Percentiles rank a stretch among this genome's conserved stretches.
Conservation (phyloP, 2,329 filamentous ascomycete species). For the Periconia sp. region DNA sequence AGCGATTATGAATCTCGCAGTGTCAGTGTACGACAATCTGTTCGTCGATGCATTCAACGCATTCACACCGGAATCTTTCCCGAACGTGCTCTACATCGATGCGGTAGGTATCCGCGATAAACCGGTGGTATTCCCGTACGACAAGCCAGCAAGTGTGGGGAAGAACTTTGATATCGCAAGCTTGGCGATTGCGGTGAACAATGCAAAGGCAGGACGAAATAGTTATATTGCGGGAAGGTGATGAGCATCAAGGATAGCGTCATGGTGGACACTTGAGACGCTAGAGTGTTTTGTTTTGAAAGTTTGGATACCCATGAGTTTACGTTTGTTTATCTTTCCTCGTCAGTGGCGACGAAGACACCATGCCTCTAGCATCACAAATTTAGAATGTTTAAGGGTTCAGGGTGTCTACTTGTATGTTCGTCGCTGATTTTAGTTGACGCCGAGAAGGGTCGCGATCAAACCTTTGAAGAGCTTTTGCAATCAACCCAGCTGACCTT, state of each 20-base stretch:
- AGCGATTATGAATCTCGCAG: slow-evolving; percentile 42
- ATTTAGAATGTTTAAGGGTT: too few species aligned
- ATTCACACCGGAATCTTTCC: slow-evolving; percentile 41
- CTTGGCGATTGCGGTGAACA: slow-evolving; percentile 46
- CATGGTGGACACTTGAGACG: not conserved
- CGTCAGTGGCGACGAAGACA: too few species aligned
- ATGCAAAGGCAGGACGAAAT: slow-evolving; percentile 39
- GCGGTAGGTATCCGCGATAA: slow-evolving; percentile 40
- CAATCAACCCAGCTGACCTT: too few species aligned
- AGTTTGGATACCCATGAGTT: too few species aligned
- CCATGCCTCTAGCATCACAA: too few species aligned
- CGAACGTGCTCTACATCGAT: slow-evolving; percentile 46
- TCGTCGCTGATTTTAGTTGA: too few species aligned
- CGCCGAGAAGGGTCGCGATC: too few species aligned
- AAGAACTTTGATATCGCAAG: slow-evolving; percentile 37
- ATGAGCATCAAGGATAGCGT: not conserved
- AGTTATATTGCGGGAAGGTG: slow-evolving; percentile 24
- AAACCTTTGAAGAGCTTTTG: too few species aligned
- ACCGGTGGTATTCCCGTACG: slow-evolving; percentile 37
- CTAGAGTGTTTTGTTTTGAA: not conserved
- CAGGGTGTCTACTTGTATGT: too few species aligned
- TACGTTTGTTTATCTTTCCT: too few species aligned
- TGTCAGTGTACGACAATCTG: slow-evolving; percentile 36
- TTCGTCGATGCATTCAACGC: slow-evolving; percentile 39
- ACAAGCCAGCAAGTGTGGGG: slow-evolving; percentile 27